A percentile compares a stretch with the other conserved stretches of the same genome.
These are phyloP conservation scores for Voacanga thouarsii DNA, from an alignment of 257 asterid genomes.

Conservation along the genomic window DNA sequence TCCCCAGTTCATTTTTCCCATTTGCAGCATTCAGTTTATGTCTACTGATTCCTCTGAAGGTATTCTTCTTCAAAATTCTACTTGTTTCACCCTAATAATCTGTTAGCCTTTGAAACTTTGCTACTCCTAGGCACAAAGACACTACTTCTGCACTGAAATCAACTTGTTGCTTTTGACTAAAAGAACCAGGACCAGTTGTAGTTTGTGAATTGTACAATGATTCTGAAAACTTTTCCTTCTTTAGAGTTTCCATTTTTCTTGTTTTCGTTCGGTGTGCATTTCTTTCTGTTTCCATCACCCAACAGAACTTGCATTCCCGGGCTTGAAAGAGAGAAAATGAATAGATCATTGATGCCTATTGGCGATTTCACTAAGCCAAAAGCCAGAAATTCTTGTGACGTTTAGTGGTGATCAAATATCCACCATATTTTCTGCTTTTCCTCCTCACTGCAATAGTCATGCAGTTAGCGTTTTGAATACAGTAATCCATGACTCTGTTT, in stretches of 20 bases:
- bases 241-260: background rate
- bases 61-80: too few species aligned
- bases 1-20: background rate
- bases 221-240: background rate
- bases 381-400: constrained; percentile 96
- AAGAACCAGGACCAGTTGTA: background rate
- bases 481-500: constrained; percentile 57
- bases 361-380: constrained; percentile 48
- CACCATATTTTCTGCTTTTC: constrained; percentile 68
- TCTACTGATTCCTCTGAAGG: background rate
- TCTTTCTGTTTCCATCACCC: background rate
- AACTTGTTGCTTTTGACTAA: background rate
- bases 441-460: constrained; percentile 88
- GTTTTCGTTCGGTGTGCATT: background rate
- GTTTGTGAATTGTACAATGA: background rate
- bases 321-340: background rate
- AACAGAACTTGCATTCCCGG: background rate
- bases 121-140: background rate
- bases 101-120: background rate
- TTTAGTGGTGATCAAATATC: constrained; percentile 84
- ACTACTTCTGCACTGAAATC: background rate
- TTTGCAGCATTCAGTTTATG: background rate
- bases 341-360: background rate
- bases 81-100: too few species aligned
- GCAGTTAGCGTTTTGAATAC: constrained; percentile 78